Percentiles rank a stretch among this genome's conserved stretches.
Conservation (phyloP, 495 filamentous ascomycete species). For the Penicillium longicatenatum region DNA sequence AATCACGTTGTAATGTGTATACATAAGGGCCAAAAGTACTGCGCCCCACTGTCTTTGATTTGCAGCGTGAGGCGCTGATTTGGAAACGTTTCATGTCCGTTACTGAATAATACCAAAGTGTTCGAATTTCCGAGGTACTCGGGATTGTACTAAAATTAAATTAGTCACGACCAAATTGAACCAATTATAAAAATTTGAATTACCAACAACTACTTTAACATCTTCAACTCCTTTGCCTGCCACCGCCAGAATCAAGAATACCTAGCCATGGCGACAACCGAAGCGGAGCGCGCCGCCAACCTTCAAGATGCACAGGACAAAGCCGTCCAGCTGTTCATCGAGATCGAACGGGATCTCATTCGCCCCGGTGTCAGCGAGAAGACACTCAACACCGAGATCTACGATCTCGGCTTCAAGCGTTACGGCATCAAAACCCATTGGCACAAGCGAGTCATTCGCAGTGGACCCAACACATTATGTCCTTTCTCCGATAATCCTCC, state of each 20-base stretch:
- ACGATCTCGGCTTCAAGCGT: slow-evolving; percentile 45
- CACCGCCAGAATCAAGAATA: too few relatives aligned
- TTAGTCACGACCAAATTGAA: background rate
- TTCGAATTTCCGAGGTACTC: too few relatives aligned
- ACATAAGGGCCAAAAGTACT: too few relatives aligned
- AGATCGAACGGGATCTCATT: slow-evolving; percentile 47
- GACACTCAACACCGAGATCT: slow-evolving; percentile 48
- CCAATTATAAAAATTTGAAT: background rate
- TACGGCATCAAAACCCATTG: slow-evolving; percentile 49
- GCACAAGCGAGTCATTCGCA: slow-evolving; percentile 55
- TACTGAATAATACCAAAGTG: too few relatives aligned
- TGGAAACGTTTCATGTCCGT: too few relatives aligned
- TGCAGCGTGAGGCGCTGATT: too few relatives aligned
- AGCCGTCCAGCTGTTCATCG: slow-evolving; percentile 46
- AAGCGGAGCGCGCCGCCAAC: slow-evolving; percentile 31
- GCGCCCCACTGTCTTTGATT: too few relatives aligned
- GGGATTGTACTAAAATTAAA: too few relatives aligned
- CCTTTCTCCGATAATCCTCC: slow-evolving; percentile 51
- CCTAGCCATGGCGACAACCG: background rate
- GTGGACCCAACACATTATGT: slow-evolving; percentile 48
- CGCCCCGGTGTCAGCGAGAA: slow-evolving; percentile 51
- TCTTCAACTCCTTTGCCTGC: background rate
- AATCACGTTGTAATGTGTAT: too few relatives aligned
- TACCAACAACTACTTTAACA: background rate
- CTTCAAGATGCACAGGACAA: slow-evolving; percentile 47